phyloP scores from a whole-genome alignment of 345 rosid genomes.

The Diplotaxis tenuifolia region DNA sequence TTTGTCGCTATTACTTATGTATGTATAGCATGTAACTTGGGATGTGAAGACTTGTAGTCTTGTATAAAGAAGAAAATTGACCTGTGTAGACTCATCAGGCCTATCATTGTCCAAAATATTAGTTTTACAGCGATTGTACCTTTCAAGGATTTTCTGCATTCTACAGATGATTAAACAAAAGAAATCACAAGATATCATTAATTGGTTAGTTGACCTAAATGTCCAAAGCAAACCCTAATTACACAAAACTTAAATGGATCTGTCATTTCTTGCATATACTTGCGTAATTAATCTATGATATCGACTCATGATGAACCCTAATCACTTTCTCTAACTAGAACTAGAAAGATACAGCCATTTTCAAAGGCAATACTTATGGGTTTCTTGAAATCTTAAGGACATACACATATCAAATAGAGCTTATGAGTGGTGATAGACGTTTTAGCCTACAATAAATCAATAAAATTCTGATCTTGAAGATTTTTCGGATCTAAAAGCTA shows the following conservation, averaged over 20 bases:
- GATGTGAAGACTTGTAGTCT: slow-evolving; percentile 55
- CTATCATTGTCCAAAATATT: slow-evolving; percentile 45
- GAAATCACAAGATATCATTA: background rate
- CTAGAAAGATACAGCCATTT: background rate
- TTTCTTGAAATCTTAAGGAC: background rate
- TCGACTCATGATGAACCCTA: slow-evolving; percentile 6
- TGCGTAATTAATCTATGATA: background rate
- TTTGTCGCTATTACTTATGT: background rate
- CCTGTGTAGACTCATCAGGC: slow-evolving; percentile 65
- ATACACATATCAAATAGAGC: background rate
- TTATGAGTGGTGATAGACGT: background rate
- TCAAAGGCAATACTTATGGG: background rate
- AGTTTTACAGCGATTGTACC: slow-evolving; percentile 58
- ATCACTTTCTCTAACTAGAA: background rate
- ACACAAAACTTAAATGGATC: slow-evolving; percentile 2
- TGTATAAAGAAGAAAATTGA: slow-evolving; percentile 1
- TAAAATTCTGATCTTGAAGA: background rate
- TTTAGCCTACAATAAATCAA: background rate
- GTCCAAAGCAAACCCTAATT: slow-evolving; percentile 32
- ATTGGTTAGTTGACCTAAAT: slow-evolving; percentile 2
- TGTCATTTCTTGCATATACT: background rate
- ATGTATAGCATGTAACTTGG: background rate
- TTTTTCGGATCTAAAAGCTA: background rate
- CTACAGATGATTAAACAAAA: slow-evolving; percentile 36
- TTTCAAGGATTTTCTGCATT: slow-evolving; percentile 52